Percentiles rank a stretch among this genome's conserved stretches.
These are phyloP conservation scores for Fomitopsis betulina DNA, from an alignment of 1,284 basidiomycete genomes.

Conservation along the genomic window DNA sequence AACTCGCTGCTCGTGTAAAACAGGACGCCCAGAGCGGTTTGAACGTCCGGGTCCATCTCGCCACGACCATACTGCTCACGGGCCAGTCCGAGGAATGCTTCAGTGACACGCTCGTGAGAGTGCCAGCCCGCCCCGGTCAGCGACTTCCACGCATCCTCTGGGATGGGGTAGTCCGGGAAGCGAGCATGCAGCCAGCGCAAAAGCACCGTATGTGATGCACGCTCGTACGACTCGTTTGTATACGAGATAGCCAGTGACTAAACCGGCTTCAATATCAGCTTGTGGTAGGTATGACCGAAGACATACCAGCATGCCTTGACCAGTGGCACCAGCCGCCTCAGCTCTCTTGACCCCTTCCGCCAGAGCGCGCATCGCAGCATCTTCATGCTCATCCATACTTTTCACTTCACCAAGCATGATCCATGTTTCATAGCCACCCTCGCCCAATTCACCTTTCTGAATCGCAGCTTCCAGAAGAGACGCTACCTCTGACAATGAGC, in stretches of 20 bases:
- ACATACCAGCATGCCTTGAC: slow-evolving; percentile 80
- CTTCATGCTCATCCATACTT: slow-evolving; percentile 94
- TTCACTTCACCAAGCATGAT: slow-evolving; percentile 89
- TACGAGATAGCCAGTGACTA: slow-evolving; percentile 95
- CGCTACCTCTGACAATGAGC: slow-evolving; percentile 82
- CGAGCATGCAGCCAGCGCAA: slow-evolving; percentile 82
- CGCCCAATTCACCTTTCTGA: slow-evolving; percentile 71
- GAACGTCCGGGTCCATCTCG: slow-evolving; percentile 87
- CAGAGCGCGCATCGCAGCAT: slow-evolving; percentile 73
- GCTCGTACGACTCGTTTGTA: slow-evolving; percentile 93
- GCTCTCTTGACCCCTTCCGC: slow-evolving; percentile 62
- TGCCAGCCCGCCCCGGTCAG: slow-evolving; percentile 79
- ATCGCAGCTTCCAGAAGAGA: slow-evolving; percentile 87
- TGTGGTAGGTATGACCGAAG: not conserved
- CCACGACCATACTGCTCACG: slow-evolving; percentile 69
- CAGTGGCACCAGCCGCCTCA: slow-evolving; percentile 58
- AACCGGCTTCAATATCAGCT: slow-evolving; percentile 1
- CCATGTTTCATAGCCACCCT: slow-evolving; percentile 89
- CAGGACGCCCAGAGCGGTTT: slow-evolving; percentile 89
- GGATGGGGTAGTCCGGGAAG: slow-evolving; percentile 64
- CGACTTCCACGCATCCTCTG: slow-evolving; percentile 54
- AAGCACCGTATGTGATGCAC: slow-evolving; percentile 84
- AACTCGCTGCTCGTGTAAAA: slow-evolving; percentile 86
- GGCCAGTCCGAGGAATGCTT: slow-evolving; percentile 84
- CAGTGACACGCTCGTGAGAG: slow-evolving; percentile 77